These are phyloP conservation scores for Barnettozyma vustinii DNA, from an alignment of 805 yeast species.

Conservation along the genomic window DNA sequence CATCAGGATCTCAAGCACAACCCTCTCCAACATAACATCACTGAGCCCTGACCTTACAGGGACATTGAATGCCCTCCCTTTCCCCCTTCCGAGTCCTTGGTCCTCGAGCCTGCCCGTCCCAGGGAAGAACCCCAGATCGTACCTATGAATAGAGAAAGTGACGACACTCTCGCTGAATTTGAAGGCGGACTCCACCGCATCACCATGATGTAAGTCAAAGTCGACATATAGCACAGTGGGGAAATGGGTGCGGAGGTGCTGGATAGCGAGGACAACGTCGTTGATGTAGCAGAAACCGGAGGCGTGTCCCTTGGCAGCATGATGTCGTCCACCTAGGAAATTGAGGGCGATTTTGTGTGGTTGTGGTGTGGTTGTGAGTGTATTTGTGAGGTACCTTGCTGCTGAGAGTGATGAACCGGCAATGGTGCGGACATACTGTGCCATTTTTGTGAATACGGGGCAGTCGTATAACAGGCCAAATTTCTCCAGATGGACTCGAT, in stretches of 20 bases:
- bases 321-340: slow-evolving; percentile 83
- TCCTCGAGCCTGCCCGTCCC: slow-evolving; percentile 52
- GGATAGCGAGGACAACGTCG: slow-evolving; percentile 57
- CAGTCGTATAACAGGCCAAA: slow-evolving; percentile 61
- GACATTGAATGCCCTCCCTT: slow-evolving; percentile 39
- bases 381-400: slow-evolving; percentile 36
- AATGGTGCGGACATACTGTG: slow-evolving; percentile 40
- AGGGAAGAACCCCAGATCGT: slow-evolving; percentile 66
- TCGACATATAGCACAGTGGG: slow-evolving; percentile 56
- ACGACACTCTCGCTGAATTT: slow-evolving; percentile 47
- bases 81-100: slow-evolving; percentile 33
- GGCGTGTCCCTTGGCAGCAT: slow-evolving; percentile 47
- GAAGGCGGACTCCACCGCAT: slow-evolving; percentile 70
- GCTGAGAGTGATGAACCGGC: slow-evolving; percentile 57
- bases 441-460: slow-evolving; percentile 50
- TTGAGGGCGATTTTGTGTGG: slow-evolving; percentile 40
- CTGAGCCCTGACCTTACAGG: slow-evolving; percentile 54
- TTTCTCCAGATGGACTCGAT: slow-evolving; percentile 16
- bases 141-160: slow-evolving; percentile 60
- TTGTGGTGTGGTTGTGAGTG: slow-evolving; percentile 15
- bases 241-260: slow-evolving; percentile 41
- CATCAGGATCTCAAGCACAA: slow-evolving; percentile 36
- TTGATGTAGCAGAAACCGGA: slow-evolving; percentile 73
- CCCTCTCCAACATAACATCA: slow-evolving; percentile 36
- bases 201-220: slow-evolving; percentile 76